Conservation (phyloP, 1,139 yeast species). For the Yamadazyma aaseri region DNA sequence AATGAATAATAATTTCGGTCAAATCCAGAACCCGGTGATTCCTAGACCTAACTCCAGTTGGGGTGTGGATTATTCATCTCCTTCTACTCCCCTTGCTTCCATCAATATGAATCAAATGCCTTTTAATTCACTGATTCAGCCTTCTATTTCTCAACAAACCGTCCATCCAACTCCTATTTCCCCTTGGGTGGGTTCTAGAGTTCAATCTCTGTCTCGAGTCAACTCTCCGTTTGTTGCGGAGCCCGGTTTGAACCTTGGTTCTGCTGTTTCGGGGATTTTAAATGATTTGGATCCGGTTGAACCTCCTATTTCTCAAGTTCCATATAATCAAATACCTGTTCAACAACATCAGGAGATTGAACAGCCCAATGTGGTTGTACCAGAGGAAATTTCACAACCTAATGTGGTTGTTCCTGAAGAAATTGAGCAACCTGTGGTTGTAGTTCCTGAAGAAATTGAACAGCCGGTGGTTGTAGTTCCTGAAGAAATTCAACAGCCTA, state of each 20-base stretch:
- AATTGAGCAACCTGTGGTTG: conserved; percentile 3
- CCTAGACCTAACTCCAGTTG: conserved; percentile 40
- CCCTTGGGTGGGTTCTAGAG: conserved; percentile 36
- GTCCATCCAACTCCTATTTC: conserved; percentile 43
- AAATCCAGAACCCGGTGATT: conserved; percentile 33
- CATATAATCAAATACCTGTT: conserved; percentile 6
- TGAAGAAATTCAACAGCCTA: conserved; percentile 12
- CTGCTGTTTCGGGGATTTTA: conserved; percentile 18
- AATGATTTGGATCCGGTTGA: conserved; percentile 24
- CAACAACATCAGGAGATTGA: conserved; percentile 3
- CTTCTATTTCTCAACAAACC: conserved; percentile 2
- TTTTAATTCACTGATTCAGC: conserved; percentile 2
- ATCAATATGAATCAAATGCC: conserved; percentile 16
- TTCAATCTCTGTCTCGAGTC: conserved; percentile 38
- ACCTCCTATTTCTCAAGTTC: background rate
- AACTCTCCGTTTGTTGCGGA: conserved; percentile 41
- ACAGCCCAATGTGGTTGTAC: conserved; percentile 4
- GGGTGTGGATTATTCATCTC: conserved; percentile 31
- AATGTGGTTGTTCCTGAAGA: conserved; percentile 9
- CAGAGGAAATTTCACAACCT: conserved; percentile 11
- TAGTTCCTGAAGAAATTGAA: conserved; percentile 4
- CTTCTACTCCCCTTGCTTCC: conserved; percentile 30
- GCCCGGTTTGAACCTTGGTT: conserved; percentile 1
- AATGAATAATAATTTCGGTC: conserved; percentile 21
- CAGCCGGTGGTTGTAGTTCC: conserved; percentile 12